Evolutionary conservation across 192 early-diverging fungal species (phyloP).

Genomic region (Phlyctochytrium planicorne): DNA sequence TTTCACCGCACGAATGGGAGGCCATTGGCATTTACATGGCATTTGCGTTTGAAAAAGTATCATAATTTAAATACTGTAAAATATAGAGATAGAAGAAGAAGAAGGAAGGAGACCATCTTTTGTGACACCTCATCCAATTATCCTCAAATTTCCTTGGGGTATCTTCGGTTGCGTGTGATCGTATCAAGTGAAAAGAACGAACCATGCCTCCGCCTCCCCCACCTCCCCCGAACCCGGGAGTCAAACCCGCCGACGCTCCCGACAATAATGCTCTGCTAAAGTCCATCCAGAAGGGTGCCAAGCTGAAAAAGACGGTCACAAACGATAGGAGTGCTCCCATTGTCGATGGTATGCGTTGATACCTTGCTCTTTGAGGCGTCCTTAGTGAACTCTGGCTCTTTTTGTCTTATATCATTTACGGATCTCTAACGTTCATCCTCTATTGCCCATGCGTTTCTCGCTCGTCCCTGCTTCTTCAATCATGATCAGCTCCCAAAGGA

Average conservation of each 20-base stretch:
- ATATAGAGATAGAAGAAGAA: too few species aligned
- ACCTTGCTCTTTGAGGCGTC: conserved; percentile 1
- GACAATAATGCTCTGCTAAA: conserved; percentile 32
- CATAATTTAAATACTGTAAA: conserved; percentile 13
- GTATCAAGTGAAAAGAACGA: too few species aligned
- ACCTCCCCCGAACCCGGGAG: background rate
- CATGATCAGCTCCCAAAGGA: conserved; percentile 25
- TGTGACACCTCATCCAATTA: too few species aligned
- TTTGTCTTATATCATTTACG: background rate
- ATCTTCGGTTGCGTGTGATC: too few species aligned
- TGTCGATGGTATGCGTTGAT: conserved; percentile 39
- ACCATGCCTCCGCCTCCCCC: too few species aligned
- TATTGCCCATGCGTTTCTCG: too few species aligned
- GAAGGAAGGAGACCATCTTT: too few species aligned
- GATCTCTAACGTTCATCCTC: background rate
- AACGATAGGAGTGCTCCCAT: conserved; percentile 49
- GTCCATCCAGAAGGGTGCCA: conserved; percentile 54
- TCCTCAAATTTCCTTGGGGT: too few species aligned
- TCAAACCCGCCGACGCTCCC: background rate
- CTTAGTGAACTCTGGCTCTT: background rate
- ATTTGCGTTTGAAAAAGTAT: conserved; percentile 67
- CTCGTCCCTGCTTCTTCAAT: too few species aligned
- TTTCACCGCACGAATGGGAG: conserved; percentile 91
- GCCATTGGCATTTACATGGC: conserved; percentile 72
- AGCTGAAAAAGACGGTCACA: conserved; percentile 53